Evolutionary conservation across 2,329 filamentous ascomycete genomes (phyloP).

Genomic region (Alternaria alternata): DNA sequence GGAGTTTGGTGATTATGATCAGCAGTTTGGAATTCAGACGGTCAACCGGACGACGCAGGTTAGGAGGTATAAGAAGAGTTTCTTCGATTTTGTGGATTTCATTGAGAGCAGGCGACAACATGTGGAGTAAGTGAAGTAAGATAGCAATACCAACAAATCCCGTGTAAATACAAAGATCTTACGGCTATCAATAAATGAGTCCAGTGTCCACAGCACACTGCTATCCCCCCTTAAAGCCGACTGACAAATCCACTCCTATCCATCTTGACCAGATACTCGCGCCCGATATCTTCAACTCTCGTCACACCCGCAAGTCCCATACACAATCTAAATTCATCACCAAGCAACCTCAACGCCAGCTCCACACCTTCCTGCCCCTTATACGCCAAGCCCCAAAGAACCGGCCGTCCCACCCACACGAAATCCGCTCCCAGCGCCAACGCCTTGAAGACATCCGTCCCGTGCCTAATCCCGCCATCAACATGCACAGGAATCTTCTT

Average conservation of each 20-base stretch:
- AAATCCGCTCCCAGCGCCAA: conserved; percentile 89
- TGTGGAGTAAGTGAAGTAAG: neutral
- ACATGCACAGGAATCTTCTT: conserved; percentile 74
- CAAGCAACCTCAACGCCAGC: conserved; percentile 27
- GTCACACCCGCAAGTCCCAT: conserved; percentile 36
- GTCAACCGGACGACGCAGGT: conserved; percentile 63
- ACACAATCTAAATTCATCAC: conserved; percentile 32
- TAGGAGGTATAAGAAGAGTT: conserved; percentile 64
- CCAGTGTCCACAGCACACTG: neutral
- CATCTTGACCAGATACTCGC: conserved; percentile 35
- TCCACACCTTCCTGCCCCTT: conserved; percentile 35
- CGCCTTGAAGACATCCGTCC: conserved; percentile 93
- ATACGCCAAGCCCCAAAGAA: conserved; percentile 73
- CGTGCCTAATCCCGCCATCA: conserved; percentile 86
- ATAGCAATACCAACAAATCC: too few relatives aligned
- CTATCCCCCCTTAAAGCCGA: conserved; percentile 48
- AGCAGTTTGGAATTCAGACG: conserved; percentile 65
- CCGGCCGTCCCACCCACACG: conserved; percentile 66
- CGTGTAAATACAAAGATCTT: neutral
- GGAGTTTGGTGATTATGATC: conserved; percentile 62
- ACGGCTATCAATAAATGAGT: neutral
- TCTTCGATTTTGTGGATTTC: conserved; percentile 66
- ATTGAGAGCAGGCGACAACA: conserved; percentile 42
- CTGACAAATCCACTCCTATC: conserved; percentile 32
- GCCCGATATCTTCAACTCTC: conserved; percentile 30